Conservation (phyloP, 345 rosid species). For the Xanthoceras sorbifolium region DNA sequence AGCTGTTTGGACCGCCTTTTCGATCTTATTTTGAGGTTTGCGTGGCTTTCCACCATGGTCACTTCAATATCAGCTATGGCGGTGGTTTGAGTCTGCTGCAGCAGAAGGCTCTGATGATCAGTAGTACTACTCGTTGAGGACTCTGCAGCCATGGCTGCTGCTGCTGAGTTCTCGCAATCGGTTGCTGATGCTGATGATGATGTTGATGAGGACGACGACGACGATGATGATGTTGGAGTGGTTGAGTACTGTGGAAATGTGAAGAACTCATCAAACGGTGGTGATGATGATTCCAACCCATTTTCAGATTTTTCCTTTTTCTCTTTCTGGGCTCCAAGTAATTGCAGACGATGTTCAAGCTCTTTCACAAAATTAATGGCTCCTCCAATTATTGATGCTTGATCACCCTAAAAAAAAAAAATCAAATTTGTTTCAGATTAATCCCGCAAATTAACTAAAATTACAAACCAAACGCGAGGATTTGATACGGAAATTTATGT, state of each 20-base stretch:
- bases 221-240: slow-evolving; percentile 1
- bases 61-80: slow-evolving; percentile 75
- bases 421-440: background rate
- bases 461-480: too few species aligned
- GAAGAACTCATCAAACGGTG: slow-evolving; percentile 63
- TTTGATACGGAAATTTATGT: too few species aligned
- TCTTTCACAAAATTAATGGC: slow-evolving; percentile 57
- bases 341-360: slow-evolving; percentile 54
- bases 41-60: slow-evolving; percentile 81
- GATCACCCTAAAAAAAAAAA: slow-evolving; percentile 43
- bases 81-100: slow-evolving; percentile 19
- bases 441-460: too few species aligned
- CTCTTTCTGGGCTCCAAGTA: slow-evolving; percentile 34
- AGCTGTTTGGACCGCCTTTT: slow-evolving; percentile 71
- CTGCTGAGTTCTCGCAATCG: slow-evolving; percentile 18
- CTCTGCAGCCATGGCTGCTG: slow-evolving; percentile 21
- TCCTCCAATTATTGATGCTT: slow-evolving; percentile 66
- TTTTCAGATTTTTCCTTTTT: slow-evolving; percentile 27
- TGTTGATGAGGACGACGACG: background rate
- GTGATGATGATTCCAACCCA: slow-evolving; percentile 13
- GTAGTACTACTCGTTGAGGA: background rate
- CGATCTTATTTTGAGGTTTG: slow-evolving; percentile 75
- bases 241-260: slow-evolving; percentile 64
- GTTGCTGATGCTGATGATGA: background rate
- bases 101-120: background rate